Conservation (phyloP, 148 eudicot species). For the Rhododendron molle region DNA sequence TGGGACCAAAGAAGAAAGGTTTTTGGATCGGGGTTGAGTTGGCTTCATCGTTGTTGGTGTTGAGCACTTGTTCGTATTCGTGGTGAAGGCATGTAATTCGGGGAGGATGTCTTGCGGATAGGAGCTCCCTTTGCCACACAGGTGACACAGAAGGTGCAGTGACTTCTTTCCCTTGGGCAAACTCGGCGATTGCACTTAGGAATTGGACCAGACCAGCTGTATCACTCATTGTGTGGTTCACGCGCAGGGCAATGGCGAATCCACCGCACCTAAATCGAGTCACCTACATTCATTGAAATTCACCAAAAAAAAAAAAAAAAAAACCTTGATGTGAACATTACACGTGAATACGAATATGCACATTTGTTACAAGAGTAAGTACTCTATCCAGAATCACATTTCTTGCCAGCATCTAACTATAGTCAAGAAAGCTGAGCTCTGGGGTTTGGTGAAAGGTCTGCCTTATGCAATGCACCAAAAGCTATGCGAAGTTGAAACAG, state of each 20-base stretch:
- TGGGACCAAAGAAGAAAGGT: neutral
- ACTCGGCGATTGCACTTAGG: neutral
- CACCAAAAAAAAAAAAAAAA: too few species aligned
- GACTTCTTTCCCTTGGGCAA: neutral
- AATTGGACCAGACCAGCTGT: constrained; percentile 8
- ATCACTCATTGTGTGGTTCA: constrained; percentile 21
- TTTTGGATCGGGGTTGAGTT: constrained; percentile 8
- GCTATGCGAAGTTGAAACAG: too few species aligned
- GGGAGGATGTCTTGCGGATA: constrained; percentile 12
- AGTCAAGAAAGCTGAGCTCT: too few species aligned
- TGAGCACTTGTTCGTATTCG: neutral
- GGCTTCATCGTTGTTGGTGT: constrained; percentile 13
- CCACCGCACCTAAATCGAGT: constrained; percentile 8
- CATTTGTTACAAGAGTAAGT: too few species aligned
- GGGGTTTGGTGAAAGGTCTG: too few species aligned
- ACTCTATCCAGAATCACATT: too few species aligned
- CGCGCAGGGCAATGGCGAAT: constrained; percentile 13
- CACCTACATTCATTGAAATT: neutral
- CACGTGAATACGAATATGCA: too few species aligned
- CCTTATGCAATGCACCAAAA: too few species aligned
- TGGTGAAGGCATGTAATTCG: constrained; percentile 11
- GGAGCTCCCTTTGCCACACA: constrained; percentile 15
- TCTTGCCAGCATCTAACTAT: too few species aligned
- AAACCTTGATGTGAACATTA: too few species aligned
- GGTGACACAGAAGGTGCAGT: neutral